Base-by-base conservation (phyloP, 2,329 filamentous ascomycete genomes). In the Sporothrix schenckii region DNA sequence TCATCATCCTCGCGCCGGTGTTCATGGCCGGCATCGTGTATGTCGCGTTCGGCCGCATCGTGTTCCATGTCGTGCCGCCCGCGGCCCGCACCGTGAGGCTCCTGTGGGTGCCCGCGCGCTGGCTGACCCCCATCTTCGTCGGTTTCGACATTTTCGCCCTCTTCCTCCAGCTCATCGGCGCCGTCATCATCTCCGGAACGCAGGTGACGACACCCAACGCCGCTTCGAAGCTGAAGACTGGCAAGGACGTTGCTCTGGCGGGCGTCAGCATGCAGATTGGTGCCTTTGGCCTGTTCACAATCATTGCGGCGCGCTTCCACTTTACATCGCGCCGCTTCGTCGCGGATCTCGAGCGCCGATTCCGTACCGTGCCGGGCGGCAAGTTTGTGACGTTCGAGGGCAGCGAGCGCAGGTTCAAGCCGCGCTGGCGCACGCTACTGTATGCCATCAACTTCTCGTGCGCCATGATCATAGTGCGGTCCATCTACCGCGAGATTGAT, bases 301-400 rank as follows among this genome's bases (percentile, higher is more conserved):
- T 85, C 34, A 76, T 83, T 6, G 82, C 83, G 0, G 76, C 79
- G 3, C 80, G 83, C 7, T 85, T 85, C 73, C 81, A 84, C 72
- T 83, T 83, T 68, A 81, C 80, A 4, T 82, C 81, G 1, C 80
- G 77, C 69, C 75, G 75, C 30, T 83, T 82, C 73, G 73, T 73
- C 5, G 72, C 74, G 7, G 72, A 72, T 13, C 75, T 80, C 10
- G 72, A 76, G 21, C 72, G 79, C 70, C 75, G 78, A 30, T 74
- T 78, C 49, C 73, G 73, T 56, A 56, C 75, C 69, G 72, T 74
- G 47, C 70, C 77, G 49, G 69, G 77, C 61, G 72, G 76, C 68
- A 86, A 84, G 68, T 68, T 72, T 30, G 75, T 76, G 41, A 74
- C 74, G 4, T 69, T 76, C 1, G 72, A 74, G 49, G 76, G 72